Evolutionary conservation across 2,329 filamentous ascomycete genomes (phyloP).

Genomic region (Phoma herbarum): DNA sequence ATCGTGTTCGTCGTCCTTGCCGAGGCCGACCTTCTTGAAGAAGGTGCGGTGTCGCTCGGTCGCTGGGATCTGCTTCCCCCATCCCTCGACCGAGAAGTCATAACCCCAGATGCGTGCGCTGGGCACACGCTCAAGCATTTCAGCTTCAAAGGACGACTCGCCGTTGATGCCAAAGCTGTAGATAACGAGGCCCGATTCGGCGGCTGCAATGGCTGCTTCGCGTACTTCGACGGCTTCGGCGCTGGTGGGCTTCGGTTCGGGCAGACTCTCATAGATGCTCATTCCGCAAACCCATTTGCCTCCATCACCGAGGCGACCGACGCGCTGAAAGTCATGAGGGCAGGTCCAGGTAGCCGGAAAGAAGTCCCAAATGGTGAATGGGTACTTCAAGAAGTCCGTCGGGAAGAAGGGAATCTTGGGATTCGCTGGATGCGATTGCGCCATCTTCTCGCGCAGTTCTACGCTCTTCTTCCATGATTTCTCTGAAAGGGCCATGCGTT

Average conservation of each 20-base stretch:
- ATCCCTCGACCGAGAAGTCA: constrained; percentile 44
- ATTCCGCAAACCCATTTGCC: constrained; percentile 50
- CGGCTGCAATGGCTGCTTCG: constrained; percentile 23
- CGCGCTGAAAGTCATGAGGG: constrained; percentile 46
- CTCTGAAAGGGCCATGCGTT: constrained; percentile 44
- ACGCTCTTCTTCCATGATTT: constrained; percentile 43
- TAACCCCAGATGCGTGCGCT: constrained; percentile 45
- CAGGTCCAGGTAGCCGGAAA: constrained; percentile 47
- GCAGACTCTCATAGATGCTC: constrained; percentile 43
- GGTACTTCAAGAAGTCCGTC: constrained; percentile 42
- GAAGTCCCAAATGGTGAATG: constrained; percentile 47
- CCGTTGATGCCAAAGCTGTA: constrained; percentile 49
- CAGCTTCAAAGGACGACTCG: constrained; percentile 47
- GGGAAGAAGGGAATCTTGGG: constrained; percentile 46
- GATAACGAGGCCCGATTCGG: constrained; percentile 38
- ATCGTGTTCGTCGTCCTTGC: constrained; percentile 36
- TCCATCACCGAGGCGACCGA: constrained; percentile 44
- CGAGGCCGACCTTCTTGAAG: constrained; percentile 44
- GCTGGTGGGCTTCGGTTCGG: constrained; percentile 26
- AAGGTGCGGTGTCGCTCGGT: constrained; percentile 35
- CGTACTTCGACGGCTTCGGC: constrained; percentile 24
- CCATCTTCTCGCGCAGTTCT: constrained; percentile 40
- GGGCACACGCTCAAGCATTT: constrained; percentile 46
- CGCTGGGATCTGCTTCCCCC: constrained; percentile 42
- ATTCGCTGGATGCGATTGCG: constrained; percentile 36